Conservation (phyloP, 257 asterid species). For the Hygrophila difformis region DNA sequence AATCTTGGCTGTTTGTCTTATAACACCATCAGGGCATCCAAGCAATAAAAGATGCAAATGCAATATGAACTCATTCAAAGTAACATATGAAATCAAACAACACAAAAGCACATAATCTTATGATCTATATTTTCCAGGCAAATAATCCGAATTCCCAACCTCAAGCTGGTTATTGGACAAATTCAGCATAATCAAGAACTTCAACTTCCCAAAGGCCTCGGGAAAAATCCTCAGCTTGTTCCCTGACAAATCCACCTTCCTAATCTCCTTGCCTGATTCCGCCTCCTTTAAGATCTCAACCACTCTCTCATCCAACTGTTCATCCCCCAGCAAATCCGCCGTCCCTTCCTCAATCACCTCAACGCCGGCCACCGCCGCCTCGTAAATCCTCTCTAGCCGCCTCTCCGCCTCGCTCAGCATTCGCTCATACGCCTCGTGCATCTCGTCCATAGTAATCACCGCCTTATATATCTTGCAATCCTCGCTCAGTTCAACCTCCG, state of each 20-base stretch:
- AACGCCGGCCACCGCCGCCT: conserved; percentile 65
- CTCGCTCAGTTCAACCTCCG: conserved; percentile 26
- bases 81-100: conserved; percentile 7
- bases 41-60: conserved; percentile 10
- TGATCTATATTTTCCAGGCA: too few relatives aligned
- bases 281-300: conserved; percentile 58
- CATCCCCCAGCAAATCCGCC: conserved; percentile 30
- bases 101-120: not conserved
- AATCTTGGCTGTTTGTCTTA: too few relatives aligned
- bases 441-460: conserved; percentile 61
- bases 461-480: conserved; percentile 54
- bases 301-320: conserved; percentile 56
- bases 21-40: not conserved
- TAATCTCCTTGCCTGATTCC: conserved; percentile 40
- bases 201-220: conserved; percentile 66
- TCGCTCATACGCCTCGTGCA: conserved; percentile 72
- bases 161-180: conserved; percentile 65
- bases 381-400: conserved; percentile 73
- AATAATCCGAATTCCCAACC: too few relatives aligned
- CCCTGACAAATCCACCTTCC: conserved; percentile 55
- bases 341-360: conserved; percentile 16
- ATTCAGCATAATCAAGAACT: conserved; percentile 49
- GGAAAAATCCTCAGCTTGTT: conserved; percentile 57
- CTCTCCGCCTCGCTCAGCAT: conserved; percentile 77
- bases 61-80: conserved; percentile 6